A percentile compares a stretch with the other conserved stretches of the same genome.
Conservation (phyloP, 2,329 filamentous ascomycete genomes). For the Verticillium nubilum region DNA sequence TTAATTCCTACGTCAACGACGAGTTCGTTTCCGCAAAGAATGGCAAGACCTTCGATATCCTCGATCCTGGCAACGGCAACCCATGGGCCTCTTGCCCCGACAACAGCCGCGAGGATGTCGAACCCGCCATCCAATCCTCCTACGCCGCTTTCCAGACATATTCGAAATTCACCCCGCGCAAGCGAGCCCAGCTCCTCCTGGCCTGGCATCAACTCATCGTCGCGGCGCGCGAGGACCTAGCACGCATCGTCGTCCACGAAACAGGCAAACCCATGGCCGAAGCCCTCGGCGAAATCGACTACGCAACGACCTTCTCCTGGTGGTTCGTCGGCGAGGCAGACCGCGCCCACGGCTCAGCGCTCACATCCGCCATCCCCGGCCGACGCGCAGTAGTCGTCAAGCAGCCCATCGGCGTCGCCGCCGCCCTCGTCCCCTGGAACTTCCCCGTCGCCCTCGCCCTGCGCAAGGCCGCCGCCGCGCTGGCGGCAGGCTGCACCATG, state of each 20-base stretch:
- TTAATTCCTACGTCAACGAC: conserved; percentile 44
- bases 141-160: conserved; percentile 31
- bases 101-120: conserved; percentile 33
- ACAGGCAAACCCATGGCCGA: conserved; percentile 53
- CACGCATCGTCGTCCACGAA: conserved; percentile 36
- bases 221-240: conserved; percentile 29
- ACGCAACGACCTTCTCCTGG: conserved; percentile 46
- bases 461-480: conserved; percentile 42
- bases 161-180: conserved; percentile 26
- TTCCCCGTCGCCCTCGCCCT: conserved; percentile 51
- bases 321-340: conserved; percentile 53
- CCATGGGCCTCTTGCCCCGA: conserved; percentile 46
- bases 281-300: conserved; percentile 49
- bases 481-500: conserved; percentile 74
- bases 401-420: conserved; percentile 30
- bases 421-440: conserved; percentile 44
- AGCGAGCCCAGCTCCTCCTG: conserved; percentile 27
- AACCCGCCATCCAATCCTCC: conserved; percentile 27
- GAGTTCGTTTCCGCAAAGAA: conserved; percentile 38
- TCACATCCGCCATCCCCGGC: conserved; percentile 53
- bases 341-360: conserved; percentile 51
- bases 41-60: conserved; percentile 42
- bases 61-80: conserved; percentile 46
- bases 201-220: conserved; percentile 30
- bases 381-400: conserved; percentile 67